Conservation (phyloP, 345 rosid genomes). For the Erucastrum elatum region DNA sequence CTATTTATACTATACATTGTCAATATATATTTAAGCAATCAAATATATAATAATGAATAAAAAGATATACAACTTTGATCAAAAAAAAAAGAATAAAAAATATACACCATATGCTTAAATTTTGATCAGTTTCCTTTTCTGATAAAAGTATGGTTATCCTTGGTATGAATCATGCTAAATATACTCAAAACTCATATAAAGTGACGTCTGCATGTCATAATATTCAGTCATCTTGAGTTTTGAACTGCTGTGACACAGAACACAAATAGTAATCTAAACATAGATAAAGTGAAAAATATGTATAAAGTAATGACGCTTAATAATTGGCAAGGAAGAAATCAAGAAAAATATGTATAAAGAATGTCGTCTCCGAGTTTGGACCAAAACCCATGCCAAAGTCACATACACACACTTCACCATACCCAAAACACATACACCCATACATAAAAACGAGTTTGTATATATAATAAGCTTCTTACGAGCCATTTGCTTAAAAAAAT, state of each 20-base stretch:
- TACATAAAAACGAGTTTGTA: not conserved
- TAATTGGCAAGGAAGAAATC: conserved; percentile 24
- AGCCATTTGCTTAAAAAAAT: conserved; percentile 26
- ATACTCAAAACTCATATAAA: not conserved
- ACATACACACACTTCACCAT: conserved; percentile 27
- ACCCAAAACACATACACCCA: conserved; percentile 13
- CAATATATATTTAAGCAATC: no score
- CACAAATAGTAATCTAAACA: conserved; percentile 11
- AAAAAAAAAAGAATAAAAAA: no score
- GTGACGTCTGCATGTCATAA: conserved; percentile 2
- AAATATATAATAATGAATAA: no score
- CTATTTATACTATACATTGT: no score
- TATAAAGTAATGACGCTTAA: conserved; percentile 15
- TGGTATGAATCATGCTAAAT: conserved; percentile 32
- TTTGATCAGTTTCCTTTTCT: not conserved
- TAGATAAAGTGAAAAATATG: conserved; percentile 30
- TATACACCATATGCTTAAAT: not conserved
- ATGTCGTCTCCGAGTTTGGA: conserved; percentile 28
- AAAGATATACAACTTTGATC: no score
- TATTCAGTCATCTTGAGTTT: not conserved
- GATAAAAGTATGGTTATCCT: conserved; percentile 1
- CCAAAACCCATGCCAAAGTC: conserved; percentile 35
- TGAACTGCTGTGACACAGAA: conserved; percentile 13
- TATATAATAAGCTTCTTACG: conserved; percentile 17
- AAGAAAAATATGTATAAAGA: conserved; percentile 22